Evolutionary conservation across 805 yeast genomes (phyloP).

Genomic region (Candida sphagnicola): DNA sequence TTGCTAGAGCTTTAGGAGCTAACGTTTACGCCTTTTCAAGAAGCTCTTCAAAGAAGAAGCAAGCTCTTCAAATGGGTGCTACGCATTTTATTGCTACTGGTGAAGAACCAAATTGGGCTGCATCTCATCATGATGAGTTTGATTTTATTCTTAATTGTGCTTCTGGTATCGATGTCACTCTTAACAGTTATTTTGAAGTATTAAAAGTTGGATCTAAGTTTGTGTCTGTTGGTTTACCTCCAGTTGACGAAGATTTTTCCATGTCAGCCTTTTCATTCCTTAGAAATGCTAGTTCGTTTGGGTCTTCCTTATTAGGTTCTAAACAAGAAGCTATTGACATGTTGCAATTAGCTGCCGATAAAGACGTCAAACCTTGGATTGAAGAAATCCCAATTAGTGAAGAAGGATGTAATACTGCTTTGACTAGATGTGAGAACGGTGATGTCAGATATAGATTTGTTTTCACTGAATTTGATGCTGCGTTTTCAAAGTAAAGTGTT

Average conservation of each 20-base stretch:
- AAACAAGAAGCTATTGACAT: conserved; percentile 31
- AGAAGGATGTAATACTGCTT: conserved; percentile 26
- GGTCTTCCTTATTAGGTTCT: conserved; percentile 30
- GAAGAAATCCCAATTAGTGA: conserved; percentile 33
- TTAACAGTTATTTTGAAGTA: conserved; percentile 40
- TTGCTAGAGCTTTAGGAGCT: conserved; percentile 59
- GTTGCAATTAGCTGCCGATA: conserved; percentile 34
- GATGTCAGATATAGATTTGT: conserved; percentile 51
- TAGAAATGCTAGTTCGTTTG: conserved; percentile 20
- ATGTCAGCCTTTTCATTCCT: conserved; percentile 20
- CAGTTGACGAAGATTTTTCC: conserved; percentile 15
- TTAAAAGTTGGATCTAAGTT: conserved; percentile 20
- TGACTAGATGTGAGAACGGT: conserved; percentile 27
- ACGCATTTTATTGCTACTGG: conserved; percentile 43
- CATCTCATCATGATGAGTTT: conserved; percentile 26
- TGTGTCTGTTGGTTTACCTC: conserved; percentile 26
- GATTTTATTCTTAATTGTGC: conserved; percentile 55
- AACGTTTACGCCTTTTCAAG: conserved; percentile 39
- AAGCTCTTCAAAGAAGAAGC: conserved; percentile 21
- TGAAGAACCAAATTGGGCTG: conserved; percentile 41
- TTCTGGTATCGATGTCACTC: conserved; percentile 46
- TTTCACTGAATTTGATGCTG: conserved; percentile 50
- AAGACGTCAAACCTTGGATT: conserved; percentile 29
- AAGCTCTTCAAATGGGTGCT: conserved; percentile 27
- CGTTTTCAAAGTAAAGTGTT: conserved; percentile 23